Conservation (phyloP, 2,329 filamentous ascomycete genomes). For the Fusarium duplospermum region DNA sequence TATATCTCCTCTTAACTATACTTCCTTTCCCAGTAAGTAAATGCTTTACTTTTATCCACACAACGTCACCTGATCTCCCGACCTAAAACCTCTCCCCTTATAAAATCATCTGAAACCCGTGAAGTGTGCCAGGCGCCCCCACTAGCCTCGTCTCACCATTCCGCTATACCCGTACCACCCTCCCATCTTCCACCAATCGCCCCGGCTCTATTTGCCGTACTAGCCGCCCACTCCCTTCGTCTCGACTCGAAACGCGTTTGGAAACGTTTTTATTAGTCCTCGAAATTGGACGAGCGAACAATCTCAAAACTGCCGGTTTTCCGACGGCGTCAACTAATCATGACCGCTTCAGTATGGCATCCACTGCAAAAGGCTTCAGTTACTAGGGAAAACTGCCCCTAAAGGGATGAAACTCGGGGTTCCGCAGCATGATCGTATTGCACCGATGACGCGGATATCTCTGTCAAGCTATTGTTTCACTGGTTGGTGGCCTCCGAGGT, state of each 20-base stretch:
- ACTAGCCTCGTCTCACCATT: slow-evolving; percentile 2
- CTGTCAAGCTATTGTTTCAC: slow-evolving; percentile 1
- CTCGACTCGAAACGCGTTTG: background rate
- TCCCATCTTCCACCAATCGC: background rate
- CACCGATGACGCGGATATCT: background rate
- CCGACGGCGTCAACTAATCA: background rate
- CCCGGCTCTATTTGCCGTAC: background rate
- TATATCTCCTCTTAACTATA: too few species aligned
- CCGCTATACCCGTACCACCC: background rate
- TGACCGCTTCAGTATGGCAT: background rate
- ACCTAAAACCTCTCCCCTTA: background rate
- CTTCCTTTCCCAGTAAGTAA: too few species aligned
- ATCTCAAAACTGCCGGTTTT: background rate
- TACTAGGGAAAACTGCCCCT: background rate
- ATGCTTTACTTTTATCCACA: background rate
- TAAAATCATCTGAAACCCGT: background rate
- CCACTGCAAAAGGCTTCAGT: background rate
- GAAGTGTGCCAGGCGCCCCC: background rate
- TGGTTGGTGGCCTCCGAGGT: background rate
- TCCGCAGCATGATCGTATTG: background rate
- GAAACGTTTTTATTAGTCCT: background rate
- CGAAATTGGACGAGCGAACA: background rate
- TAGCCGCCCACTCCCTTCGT: background rate
- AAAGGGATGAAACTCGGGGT: background rate
- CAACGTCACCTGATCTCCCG: background rate